These are phyloP conservation scores for Kodamaea leandrae DNA, from an alignment of 805 yeast species.

Conservation along the genomic window DNA sequence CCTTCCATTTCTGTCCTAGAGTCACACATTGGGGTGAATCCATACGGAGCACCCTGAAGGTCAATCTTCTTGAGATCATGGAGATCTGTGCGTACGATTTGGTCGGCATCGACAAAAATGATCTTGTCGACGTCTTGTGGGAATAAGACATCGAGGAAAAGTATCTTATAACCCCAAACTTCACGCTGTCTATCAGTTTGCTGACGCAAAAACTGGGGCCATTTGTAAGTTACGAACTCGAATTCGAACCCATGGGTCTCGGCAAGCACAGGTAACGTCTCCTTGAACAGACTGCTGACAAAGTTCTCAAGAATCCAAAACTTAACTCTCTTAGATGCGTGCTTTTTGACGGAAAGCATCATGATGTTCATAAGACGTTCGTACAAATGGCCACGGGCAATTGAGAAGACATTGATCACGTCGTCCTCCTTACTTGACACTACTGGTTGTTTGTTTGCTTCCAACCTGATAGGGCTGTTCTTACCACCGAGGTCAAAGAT, in stretches of 20 bases:
- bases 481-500: conserved; percentile 12
- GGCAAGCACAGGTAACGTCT: conserved; percentile 59
- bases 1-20: conserved; percentile 79
- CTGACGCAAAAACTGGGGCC: conserved; percentile 88
- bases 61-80: conserved; percentile 65
- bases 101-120: conserved; percentile 85
- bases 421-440: conserved; percentile 13
- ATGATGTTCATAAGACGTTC: conserved; percentile 74
- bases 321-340: conserved; percentile 57
- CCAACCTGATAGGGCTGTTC: conserved; percentile 45
- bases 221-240: conserved; percentile 77
- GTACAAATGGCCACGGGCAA: conserved; percentile 79
- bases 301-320: conserved; percentile 87
- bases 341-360: conserved; percentile 72
- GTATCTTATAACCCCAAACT: conserved; percentile 84
- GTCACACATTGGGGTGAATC: conserved; percentile 84
- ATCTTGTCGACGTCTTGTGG: conserved; percentile 75
- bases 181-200: conserved; percentile 78
- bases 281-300: conserved; percentile 66
- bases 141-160: conserved; percentile 82
- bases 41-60: conserved; percentile 79
- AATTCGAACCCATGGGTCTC: conserved; percentile 59
- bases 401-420: conserved; percentile 67
- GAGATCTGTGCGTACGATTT: conserved; percentile 73
- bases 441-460: conserved; percentile 24